Base-by-base conservation (phyloP, 768 basidiomycete species). In the Lepiota venenata region DNA sequence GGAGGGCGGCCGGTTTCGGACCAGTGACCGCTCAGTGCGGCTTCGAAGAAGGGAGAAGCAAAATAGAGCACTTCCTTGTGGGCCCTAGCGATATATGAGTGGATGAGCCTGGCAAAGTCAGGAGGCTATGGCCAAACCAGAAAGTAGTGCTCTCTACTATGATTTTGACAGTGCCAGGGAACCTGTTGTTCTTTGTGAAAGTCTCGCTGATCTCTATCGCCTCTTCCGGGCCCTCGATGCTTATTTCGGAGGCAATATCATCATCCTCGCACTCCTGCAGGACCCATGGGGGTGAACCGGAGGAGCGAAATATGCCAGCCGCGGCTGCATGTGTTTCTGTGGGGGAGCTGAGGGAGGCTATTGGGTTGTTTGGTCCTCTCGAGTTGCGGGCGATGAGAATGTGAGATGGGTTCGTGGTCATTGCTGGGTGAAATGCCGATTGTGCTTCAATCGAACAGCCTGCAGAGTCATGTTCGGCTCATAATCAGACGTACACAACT, bases 11-110 rank as follows among this genome's bases (percentile, higher is more conserved):
- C 88, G 5, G 87, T 94, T 71, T 96, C 93, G 11, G 89, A 88
- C 93, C 93, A 96, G 63, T 90, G 83, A 7, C 93, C 93, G 61
- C 91, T 91, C 44, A 96, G 74, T 8, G 92, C 87, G 15, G 91
- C 91, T 69, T 94, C 87, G 67, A 96, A 96, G 76, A 96, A 96
- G 0, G 93, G 91, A n/a, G 92, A 94, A 3, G 93, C 88, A 65
- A 93, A 96, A 70, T 86, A 88, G 5, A 96, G 73, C 25, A 96
- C 83, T 65, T 95, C 93, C 67, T 91, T 93, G 71, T 96, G 93
- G 0, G 88, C 87, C 91, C 91, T 93, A 64, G 47, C 27, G 44
- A 57, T 42, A 46, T 15, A 36, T 45, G 2, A 48, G n/a, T 37
- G 27, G 44, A 43, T 52, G 46, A 48, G 56, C 27, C 45, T 27